A percentile compares a stretch with the other conserved stretches of the same genome.
These are phyloP conservation scores for Alternaria arborescens DNA, from an alignment of 2,329 filamentous ascomycete species.

Conservation along the genomic window DNA sequence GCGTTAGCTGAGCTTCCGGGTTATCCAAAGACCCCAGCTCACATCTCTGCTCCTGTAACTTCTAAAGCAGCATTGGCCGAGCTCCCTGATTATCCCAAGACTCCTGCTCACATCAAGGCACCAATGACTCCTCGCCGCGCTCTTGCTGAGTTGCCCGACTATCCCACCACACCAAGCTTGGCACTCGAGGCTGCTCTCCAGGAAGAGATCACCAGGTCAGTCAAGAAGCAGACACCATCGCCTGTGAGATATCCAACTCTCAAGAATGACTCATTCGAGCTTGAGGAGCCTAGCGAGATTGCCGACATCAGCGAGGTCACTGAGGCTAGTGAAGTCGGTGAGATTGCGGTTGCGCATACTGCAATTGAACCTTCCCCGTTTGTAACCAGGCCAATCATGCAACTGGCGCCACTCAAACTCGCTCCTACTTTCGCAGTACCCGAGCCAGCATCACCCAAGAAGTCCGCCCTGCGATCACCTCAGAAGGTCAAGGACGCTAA, in stretches of 20 bases:
- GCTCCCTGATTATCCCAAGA: conserved; percentile 36
- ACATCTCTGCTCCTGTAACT: conserved; percentile 17
- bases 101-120: conserved; percentile 32
- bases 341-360: conserved; percentile 22
- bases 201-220: conserved; percentile 35
- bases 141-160: conserved; percentile 34
- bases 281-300: conserved; percentile 17
- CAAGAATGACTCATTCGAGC: conserved; percentile 23
- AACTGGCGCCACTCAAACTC: conserved; percentile 28
- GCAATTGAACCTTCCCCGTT: conserved; percentile 19
- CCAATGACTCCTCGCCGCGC: conserved; percentile 30
- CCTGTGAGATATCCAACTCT: conserved; percentile 21
- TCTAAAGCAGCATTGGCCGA: conserved; percentile 21
- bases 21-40: conserved; percentile 33
- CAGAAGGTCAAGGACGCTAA: conserved; percentile 38
- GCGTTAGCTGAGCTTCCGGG: conserved; percentile 31
- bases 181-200: conserved; percentile 38
- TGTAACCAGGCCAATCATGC: conserved; percentile 21
- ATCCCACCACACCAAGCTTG: conserved; percentile 34
- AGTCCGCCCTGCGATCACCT: conserved; percentile 50
- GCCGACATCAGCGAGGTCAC: conserved; percentile 24
- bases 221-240: conserved; percentile 39
- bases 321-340: conserved; percentile 25
- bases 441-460: conserved; percentile 34
- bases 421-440: conserved; percentile 17